Evolutionary conservation across 352 stramenopile species (phyloP), one percentile per base, ranked within the genome.

Genomic region (Globisporangium nagaii): DNA sequence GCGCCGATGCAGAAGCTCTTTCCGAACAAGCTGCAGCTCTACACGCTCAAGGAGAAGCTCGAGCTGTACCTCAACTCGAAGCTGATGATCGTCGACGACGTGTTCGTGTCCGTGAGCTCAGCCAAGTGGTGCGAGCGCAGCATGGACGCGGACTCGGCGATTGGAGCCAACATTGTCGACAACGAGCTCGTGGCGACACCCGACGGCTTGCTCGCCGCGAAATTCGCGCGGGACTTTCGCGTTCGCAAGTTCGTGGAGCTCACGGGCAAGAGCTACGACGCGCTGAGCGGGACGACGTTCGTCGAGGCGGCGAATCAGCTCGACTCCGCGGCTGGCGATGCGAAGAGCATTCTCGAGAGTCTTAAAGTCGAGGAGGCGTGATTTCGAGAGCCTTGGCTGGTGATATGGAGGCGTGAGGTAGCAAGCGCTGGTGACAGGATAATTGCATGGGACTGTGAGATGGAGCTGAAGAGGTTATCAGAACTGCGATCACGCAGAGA

Each of bases 91-190:
- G 32, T 59, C 28, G 66, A 71, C 36, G 66, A 73, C 19, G 62
- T 64, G 6, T 73, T 53, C 30, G 5, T 70, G 6, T 68, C 62
- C 11, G 53, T 68, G 30, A 59, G 66, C 9, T 74, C 62, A 40
- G 58, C n/a, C 55, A 39, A 74, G 70, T 48, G 66, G n/a, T n/a
- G n/a, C n/a, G n/a, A n/a, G n/a, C n/a, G n/a, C n/a, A n/a, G n/a
- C n/a, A n/a, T n/a, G n/a, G n/a, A n/a, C n/a, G n/a, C n/a, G n/a
- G n/a, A 71, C 58, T 60, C 59, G 20, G 66, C 71, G 35, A 65
- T 74, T 20, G 40, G 41, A 15, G 62, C 59, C 22, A 50, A 50
- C n/a, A 15, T 50, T 17, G n/a, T 50, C 30, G 43, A 50, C 30
- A 20, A 32, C 17, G n/a, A 36, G 43, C 24, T 20, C 30, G n/a